These are phyloP conservation scores for Leccinellum luteum DNA, from an alignment of 768 basidiomycete genomes.

Conservation along the genomic window DNA sequence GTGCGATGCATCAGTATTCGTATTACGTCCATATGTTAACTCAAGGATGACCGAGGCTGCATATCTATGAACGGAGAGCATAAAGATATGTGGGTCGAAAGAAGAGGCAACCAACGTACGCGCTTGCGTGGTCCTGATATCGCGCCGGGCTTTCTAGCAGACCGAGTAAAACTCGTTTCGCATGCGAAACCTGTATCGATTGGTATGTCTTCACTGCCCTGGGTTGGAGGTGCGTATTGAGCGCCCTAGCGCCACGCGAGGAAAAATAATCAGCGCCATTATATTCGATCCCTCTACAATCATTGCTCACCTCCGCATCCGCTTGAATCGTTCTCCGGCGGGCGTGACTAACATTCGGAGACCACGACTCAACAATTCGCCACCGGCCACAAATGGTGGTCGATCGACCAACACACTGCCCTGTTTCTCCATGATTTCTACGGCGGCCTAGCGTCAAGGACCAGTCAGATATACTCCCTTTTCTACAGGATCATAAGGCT, in stretches of 20 bases:
- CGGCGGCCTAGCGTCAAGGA: conserved; percentile 40
- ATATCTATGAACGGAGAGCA: conserved; percentile 8
- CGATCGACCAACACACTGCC: conserved; percentile 32
- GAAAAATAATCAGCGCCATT: not conserved
- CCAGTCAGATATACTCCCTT: not conserved
- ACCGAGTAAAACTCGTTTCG: conserved; percentile 8
- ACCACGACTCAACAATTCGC: conserved; percentile 51
- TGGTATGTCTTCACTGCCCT: conserved; percentile 44
- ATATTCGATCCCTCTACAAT: too few relatives aligned
- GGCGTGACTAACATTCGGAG: conserved; percentile 51
- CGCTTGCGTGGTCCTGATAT: conserved; percentile 23
- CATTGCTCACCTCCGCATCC: conserved; percentile 46
- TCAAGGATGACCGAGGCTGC: conserved; percentile 15
- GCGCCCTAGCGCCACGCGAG: conserved; percentile 34
- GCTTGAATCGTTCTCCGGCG: conserved; percentile 51
- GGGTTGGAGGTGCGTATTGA: conserved; percentile 54
- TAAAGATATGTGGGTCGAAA: conserved; percentile 23
- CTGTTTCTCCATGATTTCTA: conserved; percentile 61
- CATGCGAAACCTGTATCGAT: conserved; percentile 40
- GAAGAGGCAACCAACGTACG: conserved; percentile 33
- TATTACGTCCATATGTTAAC: conserved; percentile 21
- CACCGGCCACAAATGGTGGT: conserved; percentile 43
- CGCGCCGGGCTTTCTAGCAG: conserved; percentile 11
- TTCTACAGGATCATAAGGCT: not conserved
- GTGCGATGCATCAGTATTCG: conserved; percentile 10